Base-by-base conservation (phyloP, 768 basidiomycete genomes). In the Harrya chromipes region DNA sequence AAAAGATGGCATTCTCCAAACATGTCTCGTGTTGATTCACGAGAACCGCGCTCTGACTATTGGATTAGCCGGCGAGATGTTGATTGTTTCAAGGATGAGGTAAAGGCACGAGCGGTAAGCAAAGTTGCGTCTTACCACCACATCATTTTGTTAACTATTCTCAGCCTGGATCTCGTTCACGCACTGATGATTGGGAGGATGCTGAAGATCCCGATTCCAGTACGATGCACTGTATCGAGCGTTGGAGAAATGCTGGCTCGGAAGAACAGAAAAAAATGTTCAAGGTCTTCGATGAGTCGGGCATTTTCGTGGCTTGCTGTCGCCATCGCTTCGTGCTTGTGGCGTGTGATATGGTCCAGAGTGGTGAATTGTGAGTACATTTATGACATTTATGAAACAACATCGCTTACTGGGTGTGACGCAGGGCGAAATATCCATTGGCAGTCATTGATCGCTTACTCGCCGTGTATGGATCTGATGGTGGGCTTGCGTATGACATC, bases 391-490 rank as follows among this genome's bases (percentile, higher is more conserved):
- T 20, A 23, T 6, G 6, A 4, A 6, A 23, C 6, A 3, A 23
- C 23, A 23, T 23, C 6, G 23, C 23, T 23, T 23, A 23, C 23
- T 23, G 23, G n/a, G n/a, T n/a, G n/a, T n/a, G 23, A 23, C 6
- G 23, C 23, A 64, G 60, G 6, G 56, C 60, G n/a, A 62, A 65
- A 44, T 66, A 59, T 38, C 50, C 55, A 4, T 45, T 65, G 2
- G 58, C 54, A 0, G 31, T 58, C 6, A 23, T 58, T 3, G 39
- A 33, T 10, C 48, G 45, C 35, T 43, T 63, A 4, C 42, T 61
- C 2, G 24, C 50, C 1, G 34, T 43, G 1, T 57, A 50, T 31
- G 55, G 54, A 1, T 16, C 16, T 1, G 40, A 52, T 6, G 48
- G 42, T 7, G 63, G 63, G 9, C 9, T 38, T 38, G 23, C 23